phyloP scores from a whole-genome alignment of 75 land plant genomes.

The Pinus taeda region DNA sequence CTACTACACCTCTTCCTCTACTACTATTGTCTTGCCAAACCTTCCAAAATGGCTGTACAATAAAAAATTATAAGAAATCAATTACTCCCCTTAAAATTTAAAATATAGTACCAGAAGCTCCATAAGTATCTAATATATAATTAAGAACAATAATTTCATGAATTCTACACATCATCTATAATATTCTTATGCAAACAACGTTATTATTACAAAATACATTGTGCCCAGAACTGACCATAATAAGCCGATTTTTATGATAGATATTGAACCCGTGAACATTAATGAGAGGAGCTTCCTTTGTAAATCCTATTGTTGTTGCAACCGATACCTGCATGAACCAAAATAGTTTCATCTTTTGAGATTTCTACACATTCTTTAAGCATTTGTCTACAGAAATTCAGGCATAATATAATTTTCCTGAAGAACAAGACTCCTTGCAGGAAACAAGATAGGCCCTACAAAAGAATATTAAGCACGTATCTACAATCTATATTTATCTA shows the following conservation, averaged over 20 bases:
- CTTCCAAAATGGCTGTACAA: constrained; percentile 85
- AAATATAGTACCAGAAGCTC: background rate
- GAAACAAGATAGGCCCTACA: background rate
- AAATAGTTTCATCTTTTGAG: background rate
- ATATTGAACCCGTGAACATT: constrained; percentile 74
- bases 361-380: background rate
- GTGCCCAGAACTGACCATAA: constrained; percentile 50
- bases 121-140: background rate
- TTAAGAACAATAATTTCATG: background rate
- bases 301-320: constrained; percentile 70
- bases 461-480: background rate
- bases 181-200: background rate
- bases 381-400: background rate
- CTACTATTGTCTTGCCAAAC: constrained; percentile 58
- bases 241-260: constrained; percentile 92
- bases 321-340: constrained; percentile 37
- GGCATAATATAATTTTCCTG: background rate
- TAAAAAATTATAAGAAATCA: background rate
- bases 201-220: background rate
- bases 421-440: background rate
- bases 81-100: background rate
- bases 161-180: background rate
- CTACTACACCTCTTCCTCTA: constrained; percentile 78
- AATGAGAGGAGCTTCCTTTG: constrained; percentile 82
- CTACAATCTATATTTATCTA: background rate